Base-by-base conservation (phyloP, 371 early-diverging fungal genomes). In the Circinella minor region DNA sequence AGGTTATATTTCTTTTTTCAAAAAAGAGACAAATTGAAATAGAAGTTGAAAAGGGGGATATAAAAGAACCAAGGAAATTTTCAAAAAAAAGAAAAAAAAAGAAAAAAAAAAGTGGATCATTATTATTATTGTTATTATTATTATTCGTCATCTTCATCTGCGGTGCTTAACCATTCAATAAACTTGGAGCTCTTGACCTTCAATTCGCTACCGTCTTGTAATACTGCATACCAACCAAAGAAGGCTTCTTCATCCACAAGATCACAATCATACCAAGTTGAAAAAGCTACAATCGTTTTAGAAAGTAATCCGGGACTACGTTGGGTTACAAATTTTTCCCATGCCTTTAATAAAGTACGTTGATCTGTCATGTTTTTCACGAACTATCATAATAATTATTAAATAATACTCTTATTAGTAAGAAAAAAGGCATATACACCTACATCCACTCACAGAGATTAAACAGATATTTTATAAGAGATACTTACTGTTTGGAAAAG, bases 241-340 rank as follows among this genome's bases (percentile, higher is more conserved):
- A 88, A 86, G 8, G 81, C 86, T 47, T 93, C 92, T 75, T 93
- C 93, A 66, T 93, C 93, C 10, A 93, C 84, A 77, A 89, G 78
- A 71, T 93, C 93, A 59, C 74, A 69, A 71, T 90, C 92, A 69
- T 93, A 93, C 74, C 90, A 81, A 38, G 77, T 77, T 70, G 91
- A 87, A 69, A 90, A 81, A 47, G 88, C 80, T n/a, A 84, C 70
- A 1, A 84, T 77, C 7, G 89, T 81, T 69, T 88, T 87, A 37
- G 74, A 71, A 60, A 87, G 64, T 72, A 89, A 76, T 54, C 73
- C 72, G 13, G 77, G 80, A 38, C 82, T 86, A 46, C 88, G 86
- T 57, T 80, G 73, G 60, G 77, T 82, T 57, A 88, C 82, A 69
- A 84, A 79, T 51, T 86, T 85, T 18, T 89, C 88, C 90, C 91